These are phyloP conservation scores for Hyaloscypha finlandica DNA, from an alignment of 495 filamentous ascomycete species.

Conservation along the genomic window DNA sequence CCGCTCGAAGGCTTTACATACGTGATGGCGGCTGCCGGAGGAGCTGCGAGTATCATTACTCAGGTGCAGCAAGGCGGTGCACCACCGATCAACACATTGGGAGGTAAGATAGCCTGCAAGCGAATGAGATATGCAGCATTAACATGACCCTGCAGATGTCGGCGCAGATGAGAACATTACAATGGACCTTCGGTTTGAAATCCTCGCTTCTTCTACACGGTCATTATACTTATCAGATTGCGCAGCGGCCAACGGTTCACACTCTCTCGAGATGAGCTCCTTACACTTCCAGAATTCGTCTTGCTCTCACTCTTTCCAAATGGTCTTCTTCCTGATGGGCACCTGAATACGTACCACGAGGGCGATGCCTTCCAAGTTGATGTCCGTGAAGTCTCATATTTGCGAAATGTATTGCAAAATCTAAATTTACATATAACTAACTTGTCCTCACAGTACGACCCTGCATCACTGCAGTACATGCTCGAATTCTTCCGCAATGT, in stretches of 20 bases:
- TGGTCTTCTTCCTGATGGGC: slow-evolving; percentile 94
- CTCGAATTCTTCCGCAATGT: slow-evolving; percentile 97
- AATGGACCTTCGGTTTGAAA: slow-evolving; percentile 81
- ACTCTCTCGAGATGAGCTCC: slow-evolving; percentile 88
- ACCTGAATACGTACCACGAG: slow-evolving; percentile 88
- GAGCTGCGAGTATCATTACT: slow-evolving; percentile 96
- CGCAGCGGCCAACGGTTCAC: slow-evolving; percentile 87
- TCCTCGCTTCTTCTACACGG: neutral
- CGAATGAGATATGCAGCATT: slow-evolving; percentile 7
- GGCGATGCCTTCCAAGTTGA: slow-evolving; percentile 96
- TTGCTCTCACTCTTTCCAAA: slow-evolving; percentile 98
- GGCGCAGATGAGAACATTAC: slow-evolving; percentile 94
- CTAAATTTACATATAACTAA: slow-evolving; percentile 59
- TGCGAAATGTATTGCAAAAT: slow-evolving; percentile 47
- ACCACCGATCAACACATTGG: slow-evolving; percentile 82
- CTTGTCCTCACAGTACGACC: slow-evolving; percentile 80
- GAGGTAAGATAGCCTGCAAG: slow-evolving; percentile 59
- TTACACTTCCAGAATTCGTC: slow-evolving; percentile 96
- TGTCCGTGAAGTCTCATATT: slow-evolving; percentile 53
- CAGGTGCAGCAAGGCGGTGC: slow-evolving; percentile 91
- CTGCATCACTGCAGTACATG: slow-evolving; percentile 96
- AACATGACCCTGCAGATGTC: slow-evolving; percentile 57
- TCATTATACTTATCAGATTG: slow-evolving; percentile 34
- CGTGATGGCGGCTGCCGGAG: slow-evolving; percentile 96
- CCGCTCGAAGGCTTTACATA: slow-evolving; percentile 93